Base-by-base conservation (phyloP, 192 early-diverging fungal genomes). In the Paraglomus brasilianum region DNA sequence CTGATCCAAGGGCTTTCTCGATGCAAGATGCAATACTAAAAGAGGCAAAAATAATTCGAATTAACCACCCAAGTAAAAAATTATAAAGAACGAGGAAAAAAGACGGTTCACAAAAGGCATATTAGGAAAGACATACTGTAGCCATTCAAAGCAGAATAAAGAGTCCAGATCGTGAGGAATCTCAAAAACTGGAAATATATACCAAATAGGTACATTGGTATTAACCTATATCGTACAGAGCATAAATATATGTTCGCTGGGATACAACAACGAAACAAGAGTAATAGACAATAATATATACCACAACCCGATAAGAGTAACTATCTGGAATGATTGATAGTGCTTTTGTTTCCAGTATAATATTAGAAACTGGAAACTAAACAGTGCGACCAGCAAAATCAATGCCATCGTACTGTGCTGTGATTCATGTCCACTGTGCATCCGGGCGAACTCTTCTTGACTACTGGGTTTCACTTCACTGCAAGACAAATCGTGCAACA, bases 281-380 rank as follows among this genome's bases (percentile, higher is more conserved):
- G 5, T 52, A 44, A 17, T 22, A 5, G n/a, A 13, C 8, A 6
- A 47, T 11, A 13, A 10, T 30, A 38, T 14, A 48, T 72, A 76
- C 74, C 82, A 86, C 13, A 86, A 75, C 4, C 85, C 83, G 45
- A 74, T 57, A 4, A 84, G 71, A 9, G 80, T 84, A 41, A 79
- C 74, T 19, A 75, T 74, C 55, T 86, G 82, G 59, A 80, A 86
- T 41, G 85, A 84, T 15, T 72, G 72, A 65, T 82, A 84, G 50
- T 86, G 81, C 40, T 82, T 80, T 65, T 83, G 81, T 59, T 86
- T 86, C 85, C 85, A 86, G 40, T 72, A 84, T 7, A 86, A 57
- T 51, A 86, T 77, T 0, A 86, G 51, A 69, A 86, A 86, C 63
- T 86, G 85, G 60, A 78, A 84, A 17, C 78, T 77, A 51, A 86